A percentile compares a stretch with the other conserved stretches of the same genome.
Evolutionary conservation across 2,329 filamentous ascomycete species (phyloP).

Genomic region (Hypoxylon sp.): DNA sequence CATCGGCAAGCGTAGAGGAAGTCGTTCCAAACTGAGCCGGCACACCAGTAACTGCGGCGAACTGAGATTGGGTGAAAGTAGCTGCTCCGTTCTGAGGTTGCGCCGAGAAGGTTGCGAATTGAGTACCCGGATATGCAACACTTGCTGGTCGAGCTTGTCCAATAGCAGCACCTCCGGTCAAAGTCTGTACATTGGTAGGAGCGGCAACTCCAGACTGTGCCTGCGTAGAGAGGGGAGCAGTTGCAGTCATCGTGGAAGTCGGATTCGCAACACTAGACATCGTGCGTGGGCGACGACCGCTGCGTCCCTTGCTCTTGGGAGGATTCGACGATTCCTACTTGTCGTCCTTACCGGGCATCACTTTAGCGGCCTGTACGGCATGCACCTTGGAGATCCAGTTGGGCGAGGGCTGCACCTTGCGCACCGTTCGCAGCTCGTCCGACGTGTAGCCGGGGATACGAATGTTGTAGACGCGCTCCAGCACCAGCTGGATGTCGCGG

Average conservation of each 20-base stretch:
- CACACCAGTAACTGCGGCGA: not conserved
- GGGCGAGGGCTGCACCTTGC: slow-evolving; percentile 88
- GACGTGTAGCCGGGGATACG: slow-evolving; percentile 94
- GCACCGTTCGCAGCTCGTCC: slow-evolving; percentile 92
- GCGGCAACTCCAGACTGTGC: not conserved
- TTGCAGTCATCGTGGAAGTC: too few relatives aligned
- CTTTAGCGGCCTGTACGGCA: slow-evolving; percentile 94
- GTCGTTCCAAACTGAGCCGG: not conserved
- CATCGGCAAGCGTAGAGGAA: not conserved
- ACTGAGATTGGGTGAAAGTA: not conserved
- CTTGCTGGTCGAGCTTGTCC: too few relatives aligned
- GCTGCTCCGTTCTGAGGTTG: not conserved
- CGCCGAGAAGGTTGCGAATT: too few relatives aligned
- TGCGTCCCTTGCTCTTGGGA: slow-evolving; percentile 24
- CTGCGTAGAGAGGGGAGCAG: not conserved
- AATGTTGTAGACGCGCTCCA: slow-evolving; percentile 89
- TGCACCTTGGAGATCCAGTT: slow-evolving; percentile 98
- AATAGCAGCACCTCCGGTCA: not conserved
- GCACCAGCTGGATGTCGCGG: slow-evolving; percentile 83
- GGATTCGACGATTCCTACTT: slow-evolving; percentile 51
- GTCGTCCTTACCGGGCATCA: slow-evolving; percentile 72
- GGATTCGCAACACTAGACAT: not conserved
- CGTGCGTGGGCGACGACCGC: not conserved
- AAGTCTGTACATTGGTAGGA: not conserved
- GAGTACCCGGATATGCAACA: too few relatives aligned